These are phyloP conservation scores for Candida sakaeoensis DNA, from an alignment of 805 yeast genomes.

Conservation along the genomic window DNA sequence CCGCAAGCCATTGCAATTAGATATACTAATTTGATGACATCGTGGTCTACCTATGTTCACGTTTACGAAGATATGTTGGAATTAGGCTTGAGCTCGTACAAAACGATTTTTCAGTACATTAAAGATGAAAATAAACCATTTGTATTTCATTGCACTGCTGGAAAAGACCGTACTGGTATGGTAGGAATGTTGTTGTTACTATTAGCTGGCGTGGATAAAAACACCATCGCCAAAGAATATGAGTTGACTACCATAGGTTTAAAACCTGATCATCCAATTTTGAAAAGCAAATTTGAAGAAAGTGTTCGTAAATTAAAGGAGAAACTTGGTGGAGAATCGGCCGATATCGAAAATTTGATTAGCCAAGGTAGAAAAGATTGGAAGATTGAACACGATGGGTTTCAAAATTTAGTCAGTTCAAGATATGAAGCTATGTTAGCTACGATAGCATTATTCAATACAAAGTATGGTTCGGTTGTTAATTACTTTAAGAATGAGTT, in stretches of 20 bases:
- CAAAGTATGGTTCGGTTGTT: constrained; percentile 52
- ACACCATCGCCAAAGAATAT: constrained; percentile 68
- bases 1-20: constrained; percentile 62
- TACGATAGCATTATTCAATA: constrained; percentile 50
- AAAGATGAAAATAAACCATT: constrained; percentile 50
- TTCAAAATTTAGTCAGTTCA: constrained; percentile 57
- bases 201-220: constrained; percentile 61
- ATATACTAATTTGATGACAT: constrained; percentile 50
- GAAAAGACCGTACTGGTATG: constrained; percentile 83
- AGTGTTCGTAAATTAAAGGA: constrained; percentile 28
- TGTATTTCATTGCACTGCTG: constrained; percentile 78
- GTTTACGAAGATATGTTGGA: constrained; percentile 60
- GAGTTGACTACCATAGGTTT: constrained; percentile 70
- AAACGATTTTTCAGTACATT: constrained; percentile 49
- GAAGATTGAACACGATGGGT: constrained; percentile 48
- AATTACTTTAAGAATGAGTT: constrained; percentile 43
- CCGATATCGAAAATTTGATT: constrained; percentile 21
- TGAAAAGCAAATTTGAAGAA: constrained; percentile 32
- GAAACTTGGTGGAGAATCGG: constrained; percentile 20
- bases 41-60: constrained; percentile 59
- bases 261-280: constrained; percentile 41
- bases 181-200: constrained; percentile 63
- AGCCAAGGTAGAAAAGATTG: constrained; percentile 39
- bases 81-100: constrained; percentile 46
- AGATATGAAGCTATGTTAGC: constrained; percentile 68